phyloP scores from a whole-genome alignment of 75 land plant species.

The Cryptomeria japonica region DNA sequence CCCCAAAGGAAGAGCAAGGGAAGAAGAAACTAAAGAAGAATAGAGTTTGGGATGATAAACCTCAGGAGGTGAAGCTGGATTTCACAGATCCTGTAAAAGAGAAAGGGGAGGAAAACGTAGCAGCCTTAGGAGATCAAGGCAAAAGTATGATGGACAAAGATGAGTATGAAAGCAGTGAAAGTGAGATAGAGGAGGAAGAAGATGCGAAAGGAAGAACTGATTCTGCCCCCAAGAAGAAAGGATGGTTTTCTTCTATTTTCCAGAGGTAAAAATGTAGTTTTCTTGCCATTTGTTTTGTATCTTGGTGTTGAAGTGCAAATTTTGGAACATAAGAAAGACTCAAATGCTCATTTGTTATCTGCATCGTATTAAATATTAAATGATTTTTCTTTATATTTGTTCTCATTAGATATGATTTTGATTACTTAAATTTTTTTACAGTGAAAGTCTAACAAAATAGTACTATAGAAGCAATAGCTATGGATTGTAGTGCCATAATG shows the following conservation, averaged over 20 bases:
- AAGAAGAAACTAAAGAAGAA: constrained; percentile 83
- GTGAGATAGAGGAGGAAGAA: constrained; percentile 72
- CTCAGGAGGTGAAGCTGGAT: constrained; percentile 70
- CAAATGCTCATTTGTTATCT: neutral
- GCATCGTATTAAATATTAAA: neutral
- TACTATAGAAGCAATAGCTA: neutral
- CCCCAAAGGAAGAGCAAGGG: constrained; percentile 38
- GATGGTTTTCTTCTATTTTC: constrained; percentile 96
- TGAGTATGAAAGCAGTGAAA: constrained; percentile 65
- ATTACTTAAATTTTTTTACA: neutral
- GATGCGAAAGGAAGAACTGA: constrained; percentile 35
- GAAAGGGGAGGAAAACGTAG: constrained; percentile 51
- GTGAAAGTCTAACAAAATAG: neutral
- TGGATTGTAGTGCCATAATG: neutral
- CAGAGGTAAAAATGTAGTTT: constrained; percentile 58
- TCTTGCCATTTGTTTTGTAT: neutral
- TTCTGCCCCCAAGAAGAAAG: constrained; percentile 66
- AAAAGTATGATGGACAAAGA: constrained; percentile 96
- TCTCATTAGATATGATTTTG: neutral
- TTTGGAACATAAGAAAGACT: neutral
- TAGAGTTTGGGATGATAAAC: constrained; percentile 92
- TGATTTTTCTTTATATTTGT: neutral
- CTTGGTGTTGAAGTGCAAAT: neutral
- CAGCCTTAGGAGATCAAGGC: constrained; percentile 61
- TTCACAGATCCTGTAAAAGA: constrained; percentile 69